Base-by-base conservation (phyloP, 139 green algal species). In the Trebouxia sp. region DNA sequence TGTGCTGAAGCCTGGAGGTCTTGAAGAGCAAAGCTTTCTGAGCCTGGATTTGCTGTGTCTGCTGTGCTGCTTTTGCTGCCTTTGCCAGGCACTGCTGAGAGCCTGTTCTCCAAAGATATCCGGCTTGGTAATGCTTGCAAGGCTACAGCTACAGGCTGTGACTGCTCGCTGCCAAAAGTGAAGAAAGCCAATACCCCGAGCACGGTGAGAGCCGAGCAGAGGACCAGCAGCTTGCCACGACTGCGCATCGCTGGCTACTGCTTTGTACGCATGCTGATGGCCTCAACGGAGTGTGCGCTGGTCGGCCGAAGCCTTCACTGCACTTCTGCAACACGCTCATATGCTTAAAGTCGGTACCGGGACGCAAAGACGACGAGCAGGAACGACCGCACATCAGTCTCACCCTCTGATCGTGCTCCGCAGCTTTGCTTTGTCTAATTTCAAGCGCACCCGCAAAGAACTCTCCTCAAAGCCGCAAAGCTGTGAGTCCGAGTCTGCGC, bases 211-310 rank as follows among this genome's bases (percentile, higher is more conserved):
- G 32, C 20, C n/a, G 43, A 72, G 20, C 62, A 72, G 24, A 72
- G 6, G 3, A 11, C 62, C 17, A 43, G 12, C 26, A 72, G 35
- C 32, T 15, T 45, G 32, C 32, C 43, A 17, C 62, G 35, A 30
- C 10, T 72, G 35, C 62, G 32, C 62, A 72, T 72, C 37, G 62
- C n/a, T n/a, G n/a, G n/a, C n/a, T n/a, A n/a, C n/a, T n/a, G n/a
- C n/a, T n/a, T n/a, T n/a, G n/a, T n/a, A n/a, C n/a, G n/a, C n/a
- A n/a, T n/a, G n/a, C n/a, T n/a, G n/a, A n/a, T n/a, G n/a, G n/a
- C n/a, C n/a, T n/a, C n/a, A n/a, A n/a, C n/a, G n/a, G n/a, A n/a
- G n/a, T n/a, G n/a, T n/a, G n/a, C n/a, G n/a, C n/a, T n/a, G n/a
- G n/a, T n/a, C n/a, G n/a, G n/a, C n/a, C n/a, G n/a, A n/a, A n/a